Evolutionary conservation across 2,329 filamentous ascomycete genomes (phyloP).

Genomic region (Fusarium pininemorale): DNA sequence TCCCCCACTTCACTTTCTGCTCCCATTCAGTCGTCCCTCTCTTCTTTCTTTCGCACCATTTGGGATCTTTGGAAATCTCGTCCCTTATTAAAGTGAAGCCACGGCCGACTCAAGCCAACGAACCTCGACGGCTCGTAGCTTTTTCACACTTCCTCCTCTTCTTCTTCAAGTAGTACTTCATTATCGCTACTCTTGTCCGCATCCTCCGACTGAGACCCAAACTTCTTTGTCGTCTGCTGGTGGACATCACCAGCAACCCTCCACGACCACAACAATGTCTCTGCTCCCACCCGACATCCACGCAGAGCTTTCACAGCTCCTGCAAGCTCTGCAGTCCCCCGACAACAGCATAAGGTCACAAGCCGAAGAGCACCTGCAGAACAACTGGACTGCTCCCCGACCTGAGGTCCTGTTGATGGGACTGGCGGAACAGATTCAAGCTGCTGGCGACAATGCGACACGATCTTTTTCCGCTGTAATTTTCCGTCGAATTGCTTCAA

Average conservation of each 20-base stretch:
- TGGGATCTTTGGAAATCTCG: constrained; percentile 38
- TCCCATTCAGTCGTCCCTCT: constrained; percentile 38
- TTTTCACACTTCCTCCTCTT: not conserved
- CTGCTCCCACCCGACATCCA: constrained; percentile 86
- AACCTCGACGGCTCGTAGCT: constrained; percentile 34
- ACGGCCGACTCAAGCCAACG: constrained; percentile 31
- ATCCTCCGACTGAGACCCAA: constrained; percentile 18
- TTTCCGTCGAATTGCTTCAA: constrained; percentile 92
- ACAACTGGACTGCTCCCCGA: constrained; percentile 83
- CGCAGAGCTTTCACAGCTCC: constrained; percentile 82
- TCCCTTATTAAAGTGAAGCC: constrained; percentile 27
- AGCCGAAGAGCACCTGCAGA: constrained; percentile 90
- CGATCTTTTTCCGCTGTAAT: constrained; percentile 93
- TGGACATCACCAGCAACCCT: constrained; percentile 42
- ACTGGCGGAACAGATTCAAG: constrained; percentile 88
- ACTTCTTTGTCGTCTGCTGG: constrained; percentile 40
- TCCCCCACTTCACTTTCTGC: constrained; percentile 41
- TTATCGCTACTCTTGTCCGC: constrained; percentile 1
- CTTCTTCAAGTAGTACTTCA: not conserved
- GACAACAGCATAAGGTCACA: constrained; percentile 87
- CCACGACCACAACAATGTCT: constrained; percentile 70
- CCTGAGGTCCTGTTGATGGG: constrained; percentile 94
- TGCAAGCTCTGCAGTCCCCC: constrained; percentile 86
- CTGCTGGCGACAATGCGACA: constrained; percentile 77
- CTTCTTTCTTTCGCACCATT: constrained; percentile 40